Base-by-base conservation (phyloP, 1,284 basidiomycete species). In the Ceratobasidium sp. region DNA sequence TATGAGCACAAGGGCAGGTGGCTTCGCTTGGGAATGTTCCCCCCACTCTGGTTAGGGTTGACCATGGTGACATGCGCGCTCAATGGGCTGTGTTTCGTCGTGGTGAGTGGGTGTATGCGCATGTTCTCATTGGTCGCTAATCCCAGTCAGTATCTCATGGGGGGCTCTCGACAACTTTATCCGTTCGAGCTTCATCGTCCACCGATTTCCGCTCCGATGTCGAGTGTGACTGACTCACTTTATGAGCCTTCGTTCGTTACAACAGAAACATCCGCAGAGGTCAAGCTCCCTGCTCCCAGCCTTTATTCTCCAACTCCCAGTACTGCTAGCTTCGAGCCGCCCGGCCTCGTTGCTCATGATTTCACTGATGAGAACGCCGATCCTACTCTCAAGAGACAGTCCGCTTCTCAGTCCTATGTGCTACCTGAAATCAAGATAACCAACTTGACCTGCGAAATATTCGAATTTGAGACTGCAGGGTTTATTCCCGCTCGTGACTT, bases 161-260 rank as follows among this genome's bases (percentile, higher is more conserved):
- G 55, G 4, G 72, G 69, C 30, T 67, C 45, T 5, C 57, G 73
- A 8, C 73, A 74, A 41, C 67, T 74, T 1, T 30, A 74, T 28
- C 65, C 73, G 8, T 74, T 71, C 52, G 73, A 74, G 48, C 50
- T 74, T 12, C 67, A 53, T 16, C 57, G 58, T 4, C 73, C 73
- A 53, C 48, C 64, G 14, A 67, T 67, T n/a, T 67, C 64, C 21
- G 32, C 50, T 3, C 64, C 64, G 16, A 10, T 67, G 4, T 12
- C 43, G 1, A 18, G 34, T 14, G 30, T 18, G 18, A 45, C 45
- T 4, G 30, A 23, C 5, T 43, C 50, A 16, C 34, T 36, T 34
- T 55, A 67, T 45, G 9, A 53, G 26, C 23, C 4, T 14, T 67
- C 64, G 16, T 67, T 67, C 28, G 12, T 52, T 23, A 67, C 36